Evolutionary conservation across 139 green algal genomes (phyloP), one percentile per base, ranked within the genome.

Genomic region (Spirogloea muscicola): DNA sequence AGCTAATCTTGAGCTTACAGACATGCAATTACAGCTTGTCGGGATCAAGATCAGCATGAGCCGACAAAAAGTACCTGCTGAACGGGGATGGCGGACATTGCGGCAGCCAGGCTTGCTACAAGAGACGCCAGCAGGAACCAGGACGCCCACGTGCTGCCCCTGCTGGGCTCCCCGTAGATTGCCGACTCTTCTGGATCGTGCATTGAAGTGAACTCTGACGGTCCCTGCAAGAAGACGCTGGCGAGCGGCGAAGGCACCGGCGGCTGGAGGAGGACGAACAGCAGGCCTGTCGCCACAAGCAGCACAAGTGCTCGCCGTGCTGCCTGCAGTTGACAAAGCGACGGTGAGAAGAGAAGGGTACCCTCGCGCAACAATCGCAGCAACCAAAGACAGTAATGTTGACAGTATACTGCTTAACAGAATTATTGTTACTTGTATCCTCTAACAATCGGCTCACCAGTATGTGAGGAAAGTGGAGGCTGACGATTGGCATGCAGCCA

Each of bases 161-260:
- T 80, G 80, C 27, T 87, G 55, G 7, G 77, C 84, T 39, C 10
- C 78, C 86, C 88, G 74, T 91, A 97, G 5, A 97, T 85, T 27
- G 87, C 84, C 1, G 87, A 79, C 67, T 96, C 91, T 63, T 97
- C 93, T 2, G 79, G 64, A 38, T 93, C 87, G 41, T 74, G 18
- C 41, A 89, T 87, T 49, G 88, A 84, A 0, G 93, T 92, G 36
- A 91, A 83, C 74, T 97, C 92, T 21, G 69, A 82, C 59, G 86
- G 86, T 69, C 97, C 90, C 92, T 91, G 97, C 31, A 97, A 81
- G 3, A 93, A 83, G 2, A 88, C 87, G 71, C 90, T 96, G 42
- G 95, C 81, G 3, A 85, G 83, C 37, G 65, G 64, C n/a, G n/a
- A n/a, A n/a, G 67, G 71, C 58, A 97, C 73, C 10, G 93, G 93